These are phyloP conservation scores for Boletus rufocinnamomeus DNA, from an alignment of 768 basidiomycete species.

Conservation along the genomic window DNA sequence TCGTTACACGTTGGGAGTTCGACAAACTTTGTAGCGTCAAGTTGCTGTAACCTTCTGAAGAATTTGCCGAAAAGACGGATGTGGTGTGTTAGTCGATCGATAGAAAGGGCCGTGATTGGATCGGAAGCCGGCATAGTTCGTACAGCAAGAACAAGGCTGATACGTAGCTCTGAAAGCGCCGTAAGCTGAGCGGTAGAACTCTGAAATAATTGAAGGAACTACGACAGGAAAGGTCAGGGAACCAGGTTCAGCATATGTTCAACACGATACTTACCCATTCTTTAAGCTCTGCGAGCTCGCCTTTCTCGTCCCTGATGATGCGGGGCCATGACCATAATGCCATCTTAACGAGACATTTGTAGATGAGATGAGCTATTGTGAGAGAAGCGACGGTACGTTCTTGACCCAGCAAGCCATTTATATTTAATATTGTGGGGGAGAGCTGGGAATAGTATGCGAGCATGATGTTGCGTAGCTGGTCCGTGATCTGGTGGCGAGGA, in stretches of 20 bases:
- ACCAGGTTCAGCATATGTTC: not conserved
- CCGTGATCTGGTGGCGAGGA: conserved; percentile 21
- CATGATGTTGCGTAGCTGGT: conserved; percentile 51
- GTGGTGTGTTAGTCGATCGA: conserved; percentile 67
- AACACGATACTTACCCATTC: conserved; percentile 50
- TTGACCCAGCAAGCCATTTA: conserved; percentile 39
- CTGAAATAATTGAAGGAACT: conserved; percentile 67
- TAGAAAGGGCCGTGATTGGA: conserved; percentile 44
- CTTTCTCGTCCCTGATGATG: conserved; percentile 43
- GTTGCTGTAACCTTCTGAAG: conserved; percentile 73
- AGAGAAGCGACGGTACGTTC: conserved; percentile 48
- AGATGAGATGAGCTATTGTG: conserved; percentile 63
- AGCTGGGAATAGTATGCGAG: conserved; percentile 62
- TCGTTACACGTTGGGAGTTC: conserved; percentile 62
- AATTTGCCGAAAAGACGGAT: conserved; percentile 76
- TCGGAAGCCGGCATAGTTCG: conserved; percentile 36
- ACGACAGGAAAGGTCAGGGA: conserved; percentile 6
- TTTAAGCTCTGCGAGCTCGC: conserved; percentile 46
- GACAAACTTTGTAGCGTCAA: conserved; percentile 59
- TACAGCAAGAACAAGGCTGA: conserved; percentile 48
- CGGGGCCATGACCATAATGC: conserved; percentile 71
- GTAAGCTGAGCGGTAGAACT: conserved; percentile 58
- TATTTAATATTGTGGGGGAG: conserved; percentile 34
- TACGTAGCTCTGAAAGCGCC: conserved; percentile 57
- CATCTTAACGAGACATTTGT: conserved; percentile 74